Evolutionary conservation across 805 yeast species (phyloP), one percentile per base, ranked within the genome.

Genomic region (Candida stauntonica): DNA sequence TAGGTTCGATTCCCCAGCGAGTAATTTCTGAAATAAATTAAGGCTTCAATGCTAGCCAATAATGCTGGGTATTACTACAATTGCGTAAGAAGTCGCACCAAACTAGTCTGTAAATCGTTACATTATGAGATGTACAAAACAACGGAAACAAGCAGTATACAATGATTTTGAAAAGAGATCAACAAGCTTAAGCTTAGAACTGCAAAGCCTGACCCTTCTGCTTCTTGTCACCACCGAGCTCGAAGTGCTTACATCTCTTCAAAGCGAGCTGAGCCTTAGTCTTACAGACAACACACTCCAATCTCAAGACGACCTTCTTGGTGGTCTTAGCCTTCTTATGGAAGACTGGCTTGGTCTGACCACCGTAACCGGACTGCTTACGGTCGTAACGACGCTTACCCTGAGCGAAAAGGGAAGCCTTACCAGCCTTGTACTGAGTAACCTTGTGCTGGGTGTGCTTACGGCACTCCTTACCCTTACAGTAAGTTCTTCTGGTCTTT

Each of bases 341-440:
- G 97, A 93, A 93, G 77, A 93, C 84, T 70, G 82, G 99, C 81
- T 88, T 93, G 77, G 99, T 93, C 80, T 93, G 99, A 86, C 99
- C 99, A 86, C 99, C 99, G 78, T 81, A 93, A 88, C 99, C 99
- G 65, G 85, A 70, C 80, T 93, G 99, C 77, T 93, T 93, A 78
- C 99, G 96, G 91, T 93, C 99, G 80, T 93, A 93, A 81, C 99
- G 89, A 82, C 99, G 88, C 91, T 94, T 93, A 84, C 99, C 99
- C 79, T 93, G 98, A 62, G 98, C 96, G 69, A 81, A 88, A 65
- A 89, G 82, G 56, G 98, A 91, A 71, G 99, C 98, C 81, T 93
- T 93, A 78, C 99, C 99, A 70, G 98, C 96, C 76, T 93, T 93
- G 94, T 93, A 93, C 81, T 93, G 99, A 74, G 99, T 91, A 68